A percentile compares a stretch with the other conserved stretches of the same genome.
Conservation (phyloP, 257 asterid species). For the Capsicum rhomboideum region DNA sequence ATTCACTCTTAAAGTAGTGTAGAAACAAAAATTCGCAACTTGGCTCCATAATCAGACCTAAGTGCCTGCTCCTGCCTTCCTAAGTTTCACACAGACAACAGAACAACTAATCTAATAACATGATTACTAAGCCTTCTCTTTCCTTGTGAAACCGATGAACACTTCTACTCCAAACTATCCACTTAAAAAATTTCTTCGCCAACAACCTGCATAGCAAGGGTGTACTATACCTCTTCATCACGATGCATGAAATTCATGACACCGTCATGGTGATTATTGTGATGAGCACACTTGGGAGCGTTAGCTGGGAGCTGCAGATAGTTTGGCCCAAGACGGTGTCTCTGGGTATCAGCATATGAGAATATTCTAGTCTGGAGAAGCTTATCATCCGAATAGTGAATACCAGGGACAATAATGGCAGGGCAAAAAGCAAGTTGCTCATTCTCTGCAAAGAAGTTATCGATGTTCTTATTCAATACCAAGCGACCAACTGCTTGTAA, state of each 20-base stretch:
- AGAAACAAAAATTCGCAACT: neutral
- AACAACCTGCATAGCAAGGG: neutral
- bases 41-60: neutral
- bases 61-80: neutral
- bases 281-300: constrained; percentile 48
- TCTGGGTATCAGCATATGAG: constrained; percentile 40
- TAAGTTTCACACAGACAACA: neutral
- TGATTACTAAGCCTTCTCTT: neutral
- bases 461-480: constrained; percentile 90
- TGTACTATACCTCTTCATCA: constrained; percentile 41
- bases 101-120: neutral
- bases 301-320: constrained; percentile 47
- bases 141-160: neutral
- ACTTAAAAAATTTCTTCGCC: neutral
- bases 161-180: neutral
- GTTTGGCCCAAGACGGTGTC: constrained; percentile 49
- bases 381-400: constrained; percentile 41
- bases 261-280: constrained; percentile 44
- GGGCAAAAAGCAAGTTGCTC: constrained; percentile 54
- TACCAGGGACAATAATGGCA: constrained; percentile 40
- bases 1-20: neutral
- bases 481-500: constrained; percentile 95
- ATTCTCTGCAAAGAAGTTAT: constrained; percentile 55
- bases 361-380: constrained; percentile 40
- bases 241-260: constrained; percentile 45